Evolutionary conservation across 2,329 filamentous ascomycete genomes (phyloP).

Genomic region (Phyllosticta citrichinensis): DNA sequence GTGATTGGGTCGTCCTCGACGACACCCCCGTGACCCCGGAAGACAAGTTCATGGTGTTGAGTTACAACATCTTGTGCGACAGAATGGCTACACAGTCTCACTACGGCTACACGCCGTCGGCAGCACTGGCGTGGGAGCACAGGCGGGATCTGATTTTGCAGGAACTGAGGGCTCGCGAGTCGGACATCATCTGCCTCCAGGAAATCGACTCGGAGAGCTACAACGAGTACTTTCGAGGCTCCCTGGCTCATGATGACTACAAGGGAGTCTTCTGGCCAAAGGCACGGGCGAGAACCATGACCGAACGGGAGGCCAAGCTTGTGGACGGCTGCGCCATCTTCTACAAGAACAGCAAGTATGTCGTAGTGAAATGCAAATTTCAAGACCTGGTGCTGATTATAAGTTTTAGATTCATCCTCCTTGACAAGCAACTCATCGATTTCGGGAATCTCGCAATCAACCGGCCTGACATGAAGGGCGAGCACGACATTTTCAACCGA

Average conservation of each 20-base stretch:
- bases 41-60: slow-evolving; percentile 72
- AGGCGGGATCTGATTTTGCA: slow-evolving; percentile 72
- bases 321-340: slow-evolving; percentile 97
- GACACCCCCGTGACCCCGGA: slow-evolving; percentile 41
- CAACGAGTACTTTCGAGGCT: slow-evolving; percentile 81
- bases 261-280: slow-evolving; percentile 91
- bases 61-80: slow-evolving; percentile 94
- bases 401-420: slow-evolving; percentile 54
- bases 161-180: slow-evolving; percentile 67
- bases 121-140: slow-evolving; percentile 77
- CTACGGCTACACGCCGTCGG: slow-evolving; percentile 83
- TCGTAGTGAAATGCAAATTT: slow-evolving; percentile 9
- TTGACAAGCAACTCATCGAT: slow-evolving; percentile 91
- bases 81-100: slow-evolving; percentile 76
- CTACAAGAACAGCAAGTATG: slow-evolving; percentile 78
- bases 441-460: slow-evolving; percentile 89
- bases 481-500: slow-evolving; percentile 95
- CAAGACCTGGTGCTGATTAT: not conserved
- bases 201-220: slow-evolving; percentile 90
- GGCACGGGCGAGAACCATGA: slow-evolving; percentile 82
- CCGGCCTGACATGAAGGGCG: slow-evolving; percentile 90
- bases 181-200: slow-evolving; percentile 87
- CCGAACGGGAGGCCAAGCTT: slow-evolving; percentile 73
- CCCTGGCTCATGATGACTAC: slow-evolving; percentile 79
- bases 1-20: slow-evolving; percentile 67